A percentile compares a stretch with the other conserved stretches of the same genome.
These are phyloP conservation scores for Starmerella kuoi DNA, from an alignment of 805 yeast species.

Conservation along the genomic window DNA sequence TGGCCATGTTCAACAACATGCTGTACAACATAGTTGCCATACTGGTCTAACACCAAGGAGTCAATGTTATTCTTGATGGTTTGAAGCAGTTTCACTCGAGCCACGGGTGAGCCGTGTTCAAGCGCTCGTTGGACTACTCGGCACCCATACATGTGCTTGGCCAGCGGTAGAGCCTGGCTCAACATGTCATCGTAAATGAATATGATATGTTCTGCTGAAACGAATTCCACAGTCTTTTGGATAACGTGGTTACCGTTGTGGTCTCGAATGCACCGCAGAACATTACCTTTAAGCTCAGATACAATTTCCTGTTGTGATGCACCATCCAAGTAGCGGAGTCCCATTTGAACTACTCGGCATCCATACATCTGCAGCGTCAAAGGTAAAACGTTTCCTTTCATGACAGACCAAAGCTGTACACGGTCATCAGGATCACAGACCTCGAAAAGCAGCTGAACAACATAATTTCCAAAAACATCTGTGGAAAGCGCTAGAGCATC, in stretches of 20 bases:
- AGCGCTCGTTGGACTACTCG: slow-evolving; percentile 87
- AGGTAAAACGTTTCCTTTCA: slow-evolving; percentile 62
- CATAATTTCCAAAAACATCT: slow-evolving; percentile 96
- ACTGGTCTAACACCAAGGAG: slow-evolving; percentile 83
- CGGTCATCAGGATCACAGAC: slow-evolving; percentile 61
- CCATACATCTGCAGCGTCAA: slow-evolving; percentile 94
- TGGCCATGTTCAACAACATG: slow-evolving; percentile 80
- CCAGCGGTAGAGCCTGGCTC: slow-evolving; percentile 59
- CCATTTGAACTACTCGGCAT: slow-evolving; percentile 92
- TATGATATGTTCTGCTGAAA: slow-evolving; percentile 56
- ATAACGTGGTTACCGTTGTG: slow-evolving; percentile 97
- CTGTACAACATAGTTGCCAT: slow-evolving; percentile 95
- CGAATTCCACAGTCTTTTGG: slow-evolving; percentile 82
- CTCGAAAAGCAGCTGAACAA: slow-evolving; percentile 88
- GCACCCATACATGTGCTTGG: slow-evolving; percentile 96
- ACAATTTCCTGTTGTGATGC: slow-evolving; percentile 58
- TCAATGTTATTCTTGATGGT: slow-evolving; percentile 64
- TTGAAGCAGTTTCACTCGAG: slow-evolving; percentile 52
- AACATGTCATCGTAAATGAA: slow-evolving; percentile 60
- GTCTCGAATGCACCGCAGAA: slow-evolving; percentile 67
- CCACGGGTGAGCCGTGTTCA: slow-evolving; percentile 58
- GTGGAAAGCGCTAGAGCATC: slow-evolving; percentile 71
- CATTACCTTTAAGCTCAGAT: slow-evolving; percentile 52
- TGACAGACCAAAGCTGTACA: slow-evolving; percentile 50
- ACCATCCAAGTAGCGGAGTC: slow-evolving; percentile 57